A percentile compares a stretch with the other conserved stretches of the same genome.
phyloP scores from a whole-genome alignment of 441 rosid genomes.

The Pelargonium cotyledonis region DNA sequence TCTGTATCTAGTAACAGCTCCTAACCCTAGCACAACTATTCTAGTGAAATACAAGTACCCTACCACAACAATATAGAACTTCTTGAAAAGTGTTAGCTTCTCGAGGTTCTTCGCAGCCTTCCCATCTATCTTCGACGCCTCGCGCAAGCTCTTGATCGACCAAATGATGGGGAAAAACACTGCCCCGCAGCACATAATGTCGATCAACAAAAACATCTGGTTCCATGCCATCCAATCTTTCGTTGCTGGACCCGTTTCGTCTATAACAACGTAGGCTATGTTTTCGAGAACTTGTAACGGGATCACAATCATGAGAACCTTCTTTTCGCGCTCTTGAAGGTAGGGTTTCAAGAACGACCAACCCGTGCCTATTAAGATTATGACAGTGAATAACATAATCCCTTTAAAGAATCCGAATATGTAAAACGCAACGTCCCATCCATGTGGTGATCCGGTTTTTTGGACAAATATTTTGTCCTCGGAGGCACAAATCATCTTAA shows the following conservation, averaged over 20 bases:
- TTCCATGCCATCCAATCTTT: constrained; percentile 55
- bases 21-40: constrained; percentile 34
- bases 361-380: constrained; percentile 50
- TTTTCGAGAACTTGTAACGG: constrained; percentile 57
- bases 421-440: constrained; percentile 60
- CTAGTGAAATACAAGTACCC: constrained; percentile 49
- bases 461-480: constrained; percentile 39
- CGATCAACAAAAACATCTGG: constrained; percentile 41
- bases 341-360: constrained; percentile 61
- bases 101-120: constrained; percentile 47
- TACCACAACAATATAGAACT: constrained; percentile 41
- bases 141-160: constrained; percentile 43
- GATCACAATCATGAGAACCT: constrained; percentile 40
- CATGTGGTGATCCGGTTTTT: constrained; percentile 54
- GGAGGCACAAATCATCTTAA: constrained; percentile 48
- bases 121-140: constrained; percentile 46
- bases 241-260: constrained; percentile 44
- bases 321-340: constrained; percentile 53
- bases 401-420: constrained; percentile 53
- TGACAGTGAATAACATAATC: constrained; percentile 53
- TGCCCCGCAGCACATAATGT: constrained; percentile 45
- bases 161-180: constrained; percentile 50
- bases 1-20: constrained; percentile 33
- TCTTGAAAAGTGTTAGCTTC: constrained; percentile 51
- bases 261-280: constrained; percentile 41